Evolutionary conservation across 495 filamentous ascomycete species (phyloP), one percentile per base, ranked within the genome.

Genomic region (Xanthoparmelia taractica): DNA sequence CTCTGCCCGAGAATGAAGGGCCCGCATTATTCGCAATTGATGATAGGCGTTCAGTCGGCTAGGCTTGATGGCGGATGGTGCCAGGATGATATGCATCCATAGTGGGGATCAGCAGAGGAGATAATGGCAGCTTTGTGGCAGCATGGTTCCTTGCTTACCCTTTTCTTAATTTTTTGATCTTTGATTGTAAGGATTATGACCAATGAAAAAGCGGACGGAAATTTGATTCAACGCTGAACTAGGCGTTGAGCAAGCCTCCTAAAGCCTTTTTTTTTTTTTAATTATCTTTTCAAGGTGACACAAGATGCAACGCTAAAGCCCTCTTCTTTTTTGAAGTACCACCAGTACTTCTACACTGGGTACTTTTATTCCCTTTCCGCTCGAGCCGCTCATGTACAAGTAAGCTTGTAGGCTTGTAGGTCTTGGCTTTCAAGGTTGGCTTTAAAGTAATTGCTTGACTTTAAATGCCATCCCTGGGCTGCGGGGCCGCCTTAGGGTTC

Each of bases 81-180:
- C 38, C 52, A 57, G 37, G 56, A 63, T 63, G 60, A 47, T 57
- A 63, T 63, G 60, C 60, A 63, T 63, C 55, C 50, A 27, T 63
- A 63, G 60, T 54, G 50, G 27, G n/a, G 50, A 54, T 54, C 50
- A 31, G 17, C 18, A n/a, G 50, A 17, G 29, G 50, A 54, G 47
- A 50, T 50, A 50, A 25, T 50, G 45, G 7, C n/a, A n/a, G n/a
- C 2, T 12, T 25, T 25, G 45, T 25, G 45, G n/a, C 27, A 54
- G 27, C 48, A 52, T 52, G 47, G 50, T 33, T 33, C 50, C 50
- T 54, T 23, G 50, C 50, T 54, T 54, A 33, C 27, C 27, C 7
- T 54, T n/a, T n/a, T n/a, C n/a, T n/a, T n/a, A n/a, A n/a, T n/a
- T n/a, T n/a, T n/a, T n/a, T n/a, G n/a, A n/a, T 7, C 11, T 8